Conservation (phyloP, 148 eudicot genomes). For the Camellia sinensis region DNA sequence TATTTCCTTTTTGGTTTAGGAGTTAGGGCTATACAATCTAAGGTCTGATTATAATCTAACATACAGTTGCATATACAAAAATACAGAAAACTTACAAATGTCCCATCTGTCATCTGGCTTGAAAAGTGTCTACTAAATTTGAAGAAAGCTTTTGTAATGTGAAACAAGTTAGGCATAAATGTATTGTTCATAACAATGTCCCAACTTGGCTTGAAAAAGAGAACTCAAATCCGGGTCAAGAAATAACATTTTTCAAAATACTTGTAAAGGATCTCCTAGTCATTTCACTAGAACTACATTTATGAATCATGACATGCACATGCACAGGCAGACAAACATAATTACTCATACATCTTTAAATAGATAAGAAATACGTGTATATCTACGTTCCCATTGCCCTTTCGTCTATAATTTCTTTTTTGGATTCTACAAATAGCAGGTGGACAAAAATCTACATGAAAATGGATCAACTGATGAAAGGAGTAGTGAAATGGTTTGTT, state of each 20-base stretch:
- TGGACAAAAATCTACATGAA: not conserved
- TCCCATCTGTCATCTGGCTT: too few species aligned
- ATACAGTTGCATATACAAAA: too few species aligned
- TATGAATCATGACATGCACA: not conserved
- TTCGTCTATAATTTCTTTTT: not conserved
- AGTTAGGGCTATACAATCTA: too few species aligned
- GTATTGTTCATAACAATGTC: not conserved
- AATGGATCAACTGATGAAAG: not conserved
- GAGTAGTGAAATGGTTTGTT: not conserved
- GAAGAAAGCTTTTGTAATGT: conserved; percentile 58
- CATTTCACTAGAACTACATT: not conserved
- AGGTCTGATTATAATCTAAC: too few species aligned
- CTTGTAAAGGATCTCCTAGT: not conserved
- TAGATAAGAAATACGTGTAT: too few species aligned
- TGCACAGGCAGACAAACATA: not conserved
- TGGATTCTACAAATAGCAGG: not conserved
- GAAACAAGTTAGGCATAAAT: conserved; percentile 27
- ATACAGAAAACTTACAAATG: too few species aligned
- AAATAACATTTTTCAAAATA: too few species aligned
- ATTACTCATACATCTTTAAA: too few species aligned
- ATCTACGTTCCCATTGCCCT: too few species aligned
- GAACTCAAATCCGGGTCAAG: too few species aligned
- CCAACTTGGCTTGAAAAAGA: not conserved
- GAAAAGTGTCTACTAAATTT: not conserved
- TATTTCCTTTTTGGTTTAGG: too few species aligned